Percentiles rank a stretch among this genome's conserved stretches.
These are phyloP conservation scores for Phytophthora fragariae DNA, from an alignment of 352 stramenopile genomes.

Conservation along the genomic window DNA sequence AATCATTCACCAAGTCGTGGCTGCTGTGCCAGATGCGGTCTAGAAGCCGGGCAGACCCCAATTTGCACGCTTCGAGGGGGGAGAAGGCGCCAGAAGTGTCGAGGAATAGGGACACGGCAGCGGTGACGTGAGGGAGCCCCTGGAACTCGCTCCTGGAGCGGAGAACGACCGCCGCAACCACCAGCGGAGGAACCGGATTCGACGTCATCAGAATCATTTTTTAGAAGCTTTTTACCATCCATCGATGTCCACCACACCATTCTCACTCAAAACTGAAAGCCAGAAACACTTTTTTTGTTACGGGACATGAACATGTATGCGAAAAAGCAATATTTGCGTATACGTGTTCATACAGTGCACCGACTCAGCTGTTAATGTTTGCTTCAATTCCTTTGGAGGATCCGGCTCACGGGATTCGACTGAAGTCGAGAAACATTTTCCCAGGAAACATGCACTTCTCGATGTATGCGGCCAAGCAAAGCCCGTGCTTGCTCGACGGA, in stretches of 20 bases:
- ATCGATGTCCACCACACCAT: no score
- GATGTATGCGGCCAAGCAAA: background rate
- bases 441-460: background rate
- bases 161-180: background rate
- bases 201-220: background rate
- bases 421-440: slow-evolving; percentile 1
- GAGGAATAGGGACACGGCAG: slow-evolving; percentile 3
- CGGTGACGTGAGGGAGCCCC: slow-evolving; percentile 14
- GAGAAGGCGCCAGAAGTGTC: slow-evolving; percentile 1
- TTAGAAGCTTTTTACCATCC: no score
- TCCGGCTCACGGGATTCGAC: background rate
- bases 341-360: background rate
- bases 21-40: slow-evolving; percentile 17
- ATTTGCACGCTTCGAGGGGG: background rate
- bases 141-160: slow-evolving; percentile 1
- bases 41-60: slow-evolving; percentile 11
- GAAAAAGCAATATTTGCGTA: background rate
- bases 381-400: background rate
- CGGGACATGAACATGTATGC: background rate
- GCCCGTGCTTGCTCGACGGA: background rate
- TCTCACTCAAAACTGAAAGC: no score
- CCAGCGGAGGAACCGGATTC: slow-evolving; percentile 1
- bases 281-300: no score
- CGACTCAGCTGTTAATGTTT: background rate
- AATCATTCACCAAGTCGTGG: background rate